Conservation (phyloP, 768 basidiomycete genomes). For the Imleria badia region DNA sequence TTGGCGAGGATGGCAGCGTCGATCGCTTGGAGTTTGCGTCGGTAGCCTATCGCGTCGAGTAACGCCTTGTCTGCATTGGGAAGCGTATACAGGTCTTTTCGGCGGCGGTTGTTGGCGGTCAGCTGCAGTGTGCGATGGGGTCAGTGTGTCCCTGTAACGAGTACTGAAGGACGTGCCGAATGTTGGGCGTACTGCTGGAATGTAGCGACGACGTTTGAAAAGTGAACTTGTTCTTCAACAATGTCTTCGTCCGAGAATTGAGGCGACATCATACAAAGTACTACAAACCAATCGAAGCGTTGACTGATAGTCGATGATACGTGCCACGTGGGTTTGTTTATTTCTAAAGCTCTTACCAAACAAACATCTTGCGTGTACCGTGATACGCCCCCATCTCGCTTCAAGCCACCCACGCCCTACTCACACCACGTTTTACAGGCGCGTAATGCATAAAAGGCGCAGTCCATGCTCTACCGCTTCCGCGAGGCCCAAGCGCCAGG, state of each 20-base stretch:
- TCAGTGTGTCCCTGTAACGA: neutral
- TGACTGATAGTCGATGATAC: too few species aligned
- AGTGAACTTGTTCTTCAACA: conserved; percentile 66
- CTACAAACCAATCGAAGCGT: too few species aligned
- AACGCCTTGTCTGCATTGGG: conserved; percentile 68
- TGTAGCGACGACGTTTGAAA: conserved; percentile 70
- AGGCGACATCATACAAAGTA: conserved; percentile 22
- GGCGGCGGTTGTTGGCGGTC: conserved; percentile 59
- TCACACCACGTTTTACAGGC: conserved; percentile 48
- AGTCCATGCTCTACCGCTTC: conserved; percentile 93
- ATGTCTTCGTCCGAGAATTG: conserved; percentile 35
- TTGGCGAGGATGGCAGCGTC: conserved; percentile 82
- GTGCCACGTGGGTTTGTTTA: conserved; percentile 23
- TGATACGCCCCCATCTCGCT: conserved; percentile 9
- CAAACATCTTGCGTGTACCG: conserved; percentile 13
- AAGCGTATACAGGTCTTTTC: conserved; percentile 77
- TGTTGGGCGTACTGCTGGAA: conserved; percentile 77
- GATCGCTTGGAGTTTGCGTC: conserved; percentile 72
- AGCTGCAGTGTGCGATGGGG: conserved; percentile 39
- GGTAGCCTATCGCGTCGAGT: conserved; percentile 68
- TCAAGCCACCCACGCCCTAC: too few species aligned
- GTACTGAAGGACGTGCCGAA: conserved; percentile 35
- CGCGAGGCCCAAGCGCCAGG: conserved; percentile 96
- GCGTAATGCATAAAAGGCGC: conserved; percentile 97
- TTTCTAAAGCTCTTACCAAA: conserved; percentile 29